These are phyloP conservation scores for Sphagnurus paluster DNA, from an alignment of 1,284 basidiomycete genomes.

Conservation along the genomic window DNA sequence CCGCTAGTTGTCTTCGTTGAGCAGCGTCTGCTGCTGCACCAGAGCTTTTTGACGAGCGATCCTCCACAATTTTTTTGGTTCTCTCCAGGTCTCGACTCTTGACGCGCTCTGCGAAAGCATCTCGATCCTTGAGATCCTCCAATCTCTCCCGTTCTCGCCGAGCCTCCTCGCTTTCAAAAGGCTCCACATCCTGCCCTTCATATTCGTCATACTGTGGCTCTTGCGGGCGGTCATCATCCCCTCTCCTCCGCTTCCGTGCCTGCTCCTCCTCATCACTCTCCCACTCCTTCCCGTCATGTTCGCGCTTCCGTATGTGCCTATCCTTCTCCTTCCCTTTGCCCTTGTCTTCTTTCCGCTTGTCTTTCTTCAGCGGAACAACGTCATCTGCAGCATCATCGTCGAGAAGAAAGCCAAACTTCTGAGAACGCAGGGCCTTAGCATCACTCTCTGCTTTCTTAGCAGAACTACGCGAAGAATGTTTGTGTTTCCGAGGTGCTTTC, in stretches of 20 bases:
- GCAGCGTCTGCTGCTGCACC: conserved; percentile 84
- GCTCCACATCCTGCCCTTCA: conserved; percentile 49
- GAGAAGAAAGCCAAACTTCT: conserved; percentile 77
- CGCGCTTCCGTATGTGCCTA: conserved; percentile 75
- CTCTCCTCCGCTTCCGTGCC: conserved; percentile 62
- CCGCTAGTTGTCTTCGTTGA: conserved; percentile 78
- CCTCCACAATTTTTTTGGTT: conserved; percentile 92
- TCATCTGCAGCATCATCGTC: conserved; percentile 63
- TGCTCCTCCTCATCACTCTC: conserved; percentile 86
- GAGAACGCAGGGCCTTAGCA: conserved; percentile 65
- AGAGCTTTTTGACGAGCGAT: conserved; percentile 75
- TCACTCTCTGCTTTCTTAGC: conserved; percentile 71
- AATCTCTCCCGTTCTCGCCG: conserved; percentile 75
- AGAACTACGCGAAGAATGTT: conserved; percentile 48
- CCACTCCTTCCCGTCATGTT: conserved; percentile 80
- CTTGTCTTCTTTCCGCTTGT: conserved; percentile 42
- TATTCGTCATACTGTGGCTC: conserved; percentile 41
- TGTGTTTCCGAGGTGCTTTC: conserved; percentile 77
- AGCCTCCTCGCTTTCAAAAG: conserved; percentile 69
- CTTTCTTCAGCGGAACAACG: conserved; percentile 49
- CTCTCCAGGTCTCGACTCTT: conserved; percentile 81
- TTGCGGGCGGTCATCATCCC: conserved; percentile 40
- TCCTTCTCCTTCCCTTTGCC: conserved; percentile 53
- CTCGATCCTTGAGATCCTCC: conserved; percentile 84
- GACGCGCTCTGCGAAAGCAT: conserved; percentile 91